Conservation (phyloP, 495 filamentous ascomycete genomes). For the Beverwykella pulmonaria region DNA sequence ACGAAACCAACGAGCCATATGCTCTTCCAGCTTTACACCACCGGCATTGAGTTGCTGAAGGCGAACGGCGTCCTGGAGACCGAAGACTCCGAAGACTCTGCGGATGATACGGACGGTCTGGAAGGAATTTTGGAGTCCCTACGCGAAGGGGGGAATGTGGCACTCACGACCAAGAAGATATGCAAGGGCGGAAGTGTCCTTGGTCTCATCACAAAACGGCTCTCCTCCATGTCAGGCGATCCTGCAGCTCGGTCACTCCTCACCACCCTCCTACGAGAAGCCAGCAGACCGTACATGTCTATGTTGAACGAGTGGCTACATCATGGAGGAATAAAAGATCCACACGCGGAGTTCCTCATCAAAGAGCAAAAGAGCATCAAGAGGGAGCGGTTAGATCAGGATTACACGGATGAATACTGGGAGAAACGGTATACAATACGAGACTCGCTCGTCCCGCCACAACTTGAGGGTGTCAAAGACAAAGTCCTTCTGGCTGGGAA, state of each 20-base stretch:
- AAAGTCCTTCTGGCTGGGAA: slow-evolving; percentile 95
- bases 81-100: slow-evolving; percentile 73
- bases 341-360: slow-evolving; percentile 90
- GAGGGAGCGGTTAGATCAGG: slow-evolving; percentile 85
- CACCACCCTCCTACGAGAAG: slow-evolving; percentile 78
- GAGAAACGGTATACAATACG: slow-evolving; percentile 95
- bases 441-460: slow-evolving; percentile 86
- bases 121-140: slow-evolving; percentile 87
- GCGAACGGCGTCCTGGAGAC: slow-evolving; percentile 86
- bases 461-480: slow-evolving; percentile 87
- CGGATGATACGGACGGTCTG: slow-evolving; percentile 78
- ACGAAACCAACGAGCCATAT: slow-evolving; percentile 87
- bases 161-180: slow-evolving; percentile 83
- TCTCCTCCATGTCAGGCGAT: slow-evolving; percentile 89
- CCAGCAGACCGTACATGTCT: slow-evolving; percentile 90
- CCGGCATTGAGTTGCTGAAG: slow-evolving; percentile 84
- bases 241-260: slow-evolving; percentile 80
- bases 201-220: slow-evolving; percentile 76
- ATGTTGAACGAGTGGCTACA: slow-evolving; percentile 99
- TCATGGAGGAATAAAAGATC: slow-evolving; percentile 91
- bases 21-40: slow-evolving; percentile 80
- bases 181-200: slow-evolving; percentile 94
- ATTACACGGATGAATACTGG: slow-evolving; percentile 99
- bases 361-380: slow-evolving; percentile 95
- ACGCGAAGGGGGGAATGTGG: slow-evolving; percentile 76